Evolutionary conservation across 768 basidiomycete species (phyloP), one percentile per base, ranked within the genome.

Genomic region (Terana coerulea): DNA sequence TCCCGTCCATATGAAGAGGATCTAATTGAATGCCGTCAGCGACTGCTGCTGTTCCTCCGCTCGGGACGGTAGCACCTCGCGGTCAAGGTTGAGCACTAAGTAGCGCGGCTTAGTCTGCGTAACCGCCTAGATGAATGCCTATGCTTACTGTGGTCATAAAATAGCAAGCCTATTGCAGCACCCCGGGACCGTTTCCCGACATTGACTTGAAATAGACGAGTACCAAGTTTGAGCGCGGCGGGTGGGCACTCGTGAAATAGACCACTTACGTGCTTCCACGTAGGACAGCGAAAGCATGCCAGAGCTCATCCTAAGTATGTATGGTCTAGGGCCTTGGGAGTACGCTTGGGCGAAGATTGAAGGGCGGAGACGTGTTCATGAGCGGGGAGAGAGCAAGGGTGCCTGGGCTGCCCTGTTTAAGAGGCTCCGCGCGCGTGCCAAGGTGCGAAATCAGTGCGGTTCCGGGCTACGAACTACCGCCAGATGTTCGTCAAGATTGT

Each of bases 131-230:
- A 42, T 24, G 25, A 35, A n/a, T 5, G 4, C 17, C 8, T 40
- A 45, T 3, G 47, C 56, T 35, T 21, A 57, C 56, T 5, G 36
- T 57, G 52, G 28, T 57, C 56, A 25, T 57, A 57, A n/a, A 49
- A 48, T 24, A 57, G 37, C 6, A 57, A 40, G 14, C 47, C 52
- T 15, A 57, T 53, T 2, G 56, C 52, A 6, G 48, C 56, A 19
- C 25, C 47, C 25, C 56, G 22, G 17, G 52, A 57, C 4, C 37
- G 52, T 30, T 57, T 53, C 1, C 56, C 56, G 9, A 48, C 30
- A 24, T 33, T 33, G 11, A 57, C 56, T 57, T 11, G 42, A 31
- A 3, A 21, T 21, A n/a, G 7, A 21, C 10, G 6, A 22, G 26
- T 51, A 11, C 36, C 35, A 19, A 36, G 3, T 7, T 11, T 49